Evolutionary conservation across 352 stramenopile genomes (phyloP), one percentile per base, ranked within the genome.

Genomic region (Pythium chondricola): DNA sequence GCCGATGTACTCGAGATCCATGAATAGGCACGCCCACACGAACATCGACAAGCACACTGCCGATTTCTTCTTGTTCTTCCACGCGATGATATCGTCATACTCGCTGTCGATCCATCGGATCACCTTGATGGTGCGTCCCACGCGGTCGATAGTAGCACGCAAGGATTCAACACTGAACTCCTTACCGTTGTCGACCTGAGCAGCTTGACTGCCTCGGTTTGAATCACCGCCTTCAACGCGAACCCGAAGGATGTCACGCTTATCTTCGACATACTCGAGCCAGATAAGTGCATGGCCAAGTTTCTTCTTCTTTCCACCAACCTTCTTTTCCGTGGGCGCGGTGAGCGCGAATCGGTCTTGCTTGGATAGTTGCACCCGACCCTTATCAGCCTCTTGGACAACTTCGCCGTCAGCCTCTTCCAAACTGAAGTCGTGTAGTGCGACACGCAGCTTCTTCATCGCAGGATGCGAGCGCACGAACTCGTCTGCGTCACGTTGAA

Each of bases 11-110:
- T 94, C 83, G 16, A 87, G 63, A 43, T 94, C 58, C 10, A 85
- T 59, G 44, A 77, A 83, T 4, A 92, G 38, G 33, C 83, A 94
- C n/a, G 45, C 52, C 24, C 69, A 66, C 7, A 88, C 58, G 39
- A 94, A 94, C 20, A 65, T 39, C 30, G 54, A 39, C 27, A 94
- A 73, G 43, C 65, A 76, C 6, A 91, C 56, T 7, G 58, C 63
- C 7, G 83, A 94, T 45, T 87, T 90, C 44, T 76, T 82, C 43
- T 74, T 85, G 70, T 90, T 83, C 42, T 90, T 92, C 83, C 83
- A 94, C 17, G 78, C 73, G 47, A 94, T 94, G 14, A 94, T 68
- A 26, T 83, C 69, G 25, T 58, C 63, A 47, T 94, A 94, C 42
- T 85, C 67, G 17, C 76, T 67, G 49, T 92, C 83, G 38, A 88